Evolutionary conservation across 306 rosid species (phyloP), one percentile per base, ranked within the genome.

Genomic region (Vachellia collinsii): DNA sequence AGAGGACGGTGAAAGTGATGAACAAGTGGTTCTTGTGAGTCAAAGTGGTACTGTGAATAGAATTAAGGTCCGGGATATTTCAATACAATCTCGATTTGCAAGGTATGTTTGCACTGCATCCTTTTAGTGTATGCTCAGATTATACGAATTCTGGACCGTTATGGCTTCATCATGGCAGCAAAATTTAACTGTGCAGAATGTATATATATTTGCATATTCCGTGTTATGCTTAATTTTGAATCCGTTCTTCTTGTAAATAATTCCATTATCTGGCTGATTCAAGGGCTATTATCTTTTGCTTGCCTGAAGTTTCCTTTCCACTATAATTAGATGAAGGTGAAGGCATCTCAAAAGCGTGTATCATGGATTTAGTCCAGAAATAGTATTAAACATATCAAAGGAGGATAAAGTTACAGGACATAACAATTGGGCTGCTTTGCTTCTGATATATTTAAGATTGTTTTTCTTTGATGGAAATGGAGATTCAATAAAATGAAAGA

Each of bases 1-100:
- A 95, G 99, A 91, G 74, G 97, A 93, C 81, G 98, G 94, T 39
- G 98, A 93, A 88, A 95, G 99, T 87, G 99, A 95, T 80, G 99
- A 95, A 87, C 96, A 93, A 93, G 99, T 91, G 70, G 99, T 95
- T 81, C 88, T 95, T 10, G 97, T 95, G 41, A 95, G 98, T 88
- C 99, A 95, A 81, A 95, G 94, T 72, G 99, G 99, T 65, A 95
- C 97, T 5, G 99, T 89, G 67, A 95, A 95, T 86, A 89, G 99
- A 88, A 90, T 95, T 51, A 95, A 95, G 89, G 98, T 95, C 80
- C 97, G 92, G 80, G 97, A 95, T 80, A 86, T 93, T 86, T 95
- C 98, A 13, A 90, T 95, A 80, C 98, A 95, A 88, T 92, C 97
- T 73, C 97, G 99, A 80, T 93, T 80, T 72, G 98, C 99, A 53